Evolutionary conservation across 352 stramenopile genomes (phyloP).

Genomic region (Globisporangium yorkense): DNA sequence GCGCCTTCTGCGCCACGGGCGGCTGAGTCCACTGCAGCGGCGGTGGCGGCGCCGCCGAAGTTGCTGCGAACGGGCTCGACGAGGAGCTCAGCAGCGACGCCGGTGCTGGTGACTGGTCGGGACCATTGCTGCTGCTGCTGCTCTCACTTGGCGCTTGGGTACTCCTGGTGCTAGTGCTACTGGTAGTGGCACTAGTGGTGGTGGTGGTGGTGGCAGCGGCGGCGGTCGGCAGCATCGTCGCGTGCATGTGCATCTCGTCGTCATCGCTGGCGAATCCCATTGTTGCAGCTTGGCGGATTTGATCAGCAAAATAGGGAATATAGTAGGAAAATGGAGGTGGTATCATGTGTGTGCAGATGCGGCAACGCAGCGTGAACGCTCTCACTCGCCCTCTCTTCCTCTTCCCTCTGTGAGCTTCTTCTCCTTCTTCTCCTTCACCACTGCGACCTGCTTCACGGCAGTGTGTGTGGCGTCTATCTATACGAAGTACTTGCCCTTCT

Average conservation of each 20-base stretch:
- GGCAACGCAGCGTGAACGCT: background rate
- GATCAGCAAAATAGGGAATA: too few relatives aligned
- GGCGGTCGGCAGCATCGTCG: slow-evolving; percentile 7
- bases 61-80: background rate
- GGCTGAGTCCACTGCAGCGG: background rate
- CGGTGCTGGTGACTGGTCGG: background rate
- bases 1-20: background rate
- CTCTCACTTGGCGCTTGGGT: background rate
- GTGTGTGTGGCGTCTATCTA: slow-evolving; percentile 19
- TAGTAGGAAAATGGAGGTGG: background rate
- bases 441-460: background rate
- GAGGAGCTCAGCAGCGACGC: background rate
- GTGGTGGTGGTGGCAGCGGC: background rate
- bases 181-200: background rate
- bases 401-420: too few relatives aligned
- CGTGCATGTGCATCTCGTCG: slow-evolving; percentile 16
- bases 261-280: slow-evolving; percentile 6
- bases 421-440: background rate
- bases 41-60: background rate
- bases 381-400: background rate
- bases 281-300: background rate
- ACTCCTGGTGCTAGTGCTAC: slow-evolving; percentile 1
- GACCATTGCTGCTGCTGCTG: slow-evolving; percentile 1
- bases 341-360: background rate
- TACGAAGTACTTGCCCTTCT: slow-evolving; percentile 90